Base-by-base conservation (phyloP, 2,329 filamentous ascomycete genomes). In the Penicillium sp. region DNA sequence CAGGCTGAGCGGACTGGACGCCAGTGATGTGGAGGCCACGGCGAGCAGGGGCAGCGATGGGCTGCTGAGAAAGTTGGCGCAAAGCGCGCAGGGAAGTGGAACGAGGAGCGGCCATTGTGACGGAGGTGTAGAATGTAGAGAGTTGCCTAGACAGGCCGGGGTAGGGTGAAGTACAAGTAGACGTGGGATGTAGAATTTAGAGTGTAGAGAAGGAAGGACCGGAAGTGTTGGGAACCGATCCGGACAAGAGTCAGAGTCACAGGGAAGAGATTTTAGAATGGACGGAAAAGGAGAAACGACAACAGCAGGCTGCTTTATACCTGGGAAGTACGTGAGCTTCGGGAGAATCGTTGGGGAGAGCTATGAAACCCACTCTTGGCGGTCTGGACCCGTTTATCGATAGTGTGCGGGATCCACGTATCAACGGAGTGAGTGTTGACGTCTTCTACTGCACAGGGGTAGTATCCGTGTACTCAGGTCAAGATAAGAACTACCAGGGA, bases 1-100 rank as follows among this genome's bases (percentile, higher is more conserved):
- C 63, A 67, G 75, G 58, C 72, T 81, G 63, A 54, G 79, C 82
- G 45, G 81, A 81, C 25, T 81, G 75, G 35, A 79, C 78, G 48
- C 82, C 82, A 31, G 83, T 85, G 73, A 85, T 83, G 71, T 81
- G 80, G 44, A 85, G 76, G 50, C 70, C 68, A 59, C 83, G 82
- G 60, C 72, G 73, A 51, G 68, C 56, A 49, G 73, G 66, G 22
- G 63, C 60, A 40, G 67, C 61, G 8, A 60, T 61, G 48, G 64
- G 63, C 44, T 74, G 69, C 57, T 72, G 68, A 5, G 73, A 71
- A 20, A 77, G 69, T 56, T 69, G 63, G 59, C 74, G 74, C 31
- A 78, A 65, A 54, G 73, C 74, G 55, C 74, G 75, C 48, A 78
- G 62, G 13, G 75, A 76, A 28, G 69, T 68, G 38, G 74, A 73